Evolutionary conservation across 2,329 filamentous ascomycete genomes (phyloP).

Genomic region (Colletotrichum tofieldiae): DNA sequence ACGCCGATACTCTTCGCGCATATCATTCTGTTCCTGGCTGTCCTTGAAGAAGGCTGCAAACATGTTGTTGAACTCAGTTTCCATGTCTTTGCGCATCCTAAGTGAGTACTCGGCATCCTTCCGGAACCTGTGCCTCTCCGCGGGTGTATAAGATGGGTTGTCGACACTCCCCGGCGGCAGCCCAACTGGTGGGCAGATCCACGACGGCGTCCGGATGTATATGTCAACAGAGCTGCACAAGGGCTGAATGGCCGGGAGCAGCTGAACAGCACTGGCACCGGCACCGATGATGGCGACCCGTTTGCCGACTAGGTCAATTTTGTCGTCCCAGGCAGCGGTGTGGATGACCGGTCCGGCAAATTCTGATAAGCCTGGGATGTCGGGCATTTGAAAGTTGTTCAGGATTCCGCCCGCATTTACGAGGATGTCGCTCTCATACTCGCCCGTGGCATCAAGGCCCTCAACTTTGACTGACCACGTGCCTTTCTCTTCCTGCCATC

Average conservation of each 20-base stretch:
- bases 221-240: conserved; percentile 57
- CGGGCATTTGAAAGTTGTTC: conserved; percentile 61
- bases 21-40: conserved; percentile 35
- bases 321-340: conserved; percentile 61
- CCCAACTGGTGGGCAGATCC: conserved; percentile 56
- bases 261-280: conserved; percentile 55
- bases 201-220: conserved; percentile 64
- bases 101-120: conserved; percentile 35
- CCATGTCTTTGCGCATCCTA: conserved; percentile 53
- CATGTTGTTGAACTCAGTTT: conserved; percentile 57
- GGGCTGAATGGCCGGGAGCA: conserved; percentile 60
- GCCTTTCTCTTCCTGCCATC: conserved; percentile 54
- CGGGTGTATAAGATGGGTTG: conserved; percentile 38
- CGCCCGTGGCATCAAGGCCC: conserved; percentile 4
- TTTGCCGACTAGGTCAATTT: conserved; percentile 53
- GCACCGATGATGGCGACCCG: conserved; percentile 57
- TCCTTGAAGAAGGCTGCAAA: conserved; percentile 58
- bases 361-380: conserved; percentile 61
- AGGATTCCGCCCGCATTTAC: conserved; percentile 46
- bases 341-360: conserved; percentile 64
- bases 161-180: conserved; percentile 11
- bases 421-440: conserved; percentile 42
- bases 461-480: conserved; percentile 53
- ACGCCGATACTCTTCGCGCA: not conserved
- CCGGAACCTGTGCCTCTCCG: conserved; percentile 13